phyloP scores from a whole-genome alignment of 2,329 filamentous ascomycete species.

The Cladosporium sp. region DNA sequence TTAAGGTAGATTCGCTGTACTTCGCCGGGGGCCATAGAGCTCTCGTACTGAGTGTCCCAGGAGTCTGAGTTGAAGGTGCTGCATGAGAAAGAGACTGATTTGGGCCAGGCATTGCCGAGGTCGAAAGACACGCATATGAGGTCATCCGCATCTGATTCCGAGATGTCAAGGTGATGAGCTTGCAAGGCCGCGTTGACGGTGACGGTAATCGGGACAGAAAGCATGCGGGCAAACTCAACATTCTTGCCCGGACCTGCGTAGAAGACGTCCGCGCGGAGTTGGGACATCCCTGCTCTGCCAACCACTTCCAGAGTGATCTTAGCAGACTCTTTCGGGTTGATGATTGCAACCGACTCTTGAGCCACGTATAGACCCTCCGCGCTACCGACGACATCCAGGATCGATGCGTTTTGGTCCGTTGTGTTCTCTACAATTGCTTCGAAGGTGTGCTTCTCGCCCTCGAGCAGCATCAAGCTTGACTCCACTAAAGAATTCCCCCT shows the following conservation, averaged over 20 bases:
- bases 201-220: constrained; percentile 72
- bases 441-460: constrained; percentile 77
- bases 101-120: constrained; percentile 84
- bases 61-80: constrained; percentile 8
- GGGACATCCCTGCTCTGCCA: constrained; percentile 77
- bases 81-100: constrained; percentile 51
- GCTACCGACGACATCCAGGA: constrained; percentile 37
- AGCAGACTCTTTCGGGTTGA: constrained; percentile 38
- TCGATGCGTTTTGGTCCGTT: constrained; percentile 52
- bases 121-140: constrained; percentile 78
- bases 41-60: constrained; percentile 1
- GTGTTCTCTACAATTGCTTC: constrained; percentile 74
- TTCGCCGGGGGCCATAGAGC: constrained; percentile 18
- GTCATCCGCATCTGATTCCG: constrained; percentile 55
- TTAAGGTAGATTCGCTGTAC: constrained; percentile 17
- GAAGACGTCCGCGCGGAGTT: constrained; percentile 74
- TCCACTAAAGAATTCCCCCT: constrained; percentile 74
- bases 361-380: constrained; percentile 11
- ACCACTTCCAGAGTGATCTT: constrained; percentile 79
- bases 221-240: constrained; percentile 18
- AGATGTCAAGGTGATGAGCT: constrained; percentile 69
- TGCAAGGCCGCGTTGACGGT: constrained; percentile 92
- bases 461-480: constrained; percentile 83
- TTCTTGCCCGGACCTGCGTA: constrained; percentile 42
- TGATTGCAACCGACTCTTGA: neutral